Evolutionary conservation across 2,329 filamentous ascomycete species (phyloP).

Genomic region (Aspergillus felis): DNA sequence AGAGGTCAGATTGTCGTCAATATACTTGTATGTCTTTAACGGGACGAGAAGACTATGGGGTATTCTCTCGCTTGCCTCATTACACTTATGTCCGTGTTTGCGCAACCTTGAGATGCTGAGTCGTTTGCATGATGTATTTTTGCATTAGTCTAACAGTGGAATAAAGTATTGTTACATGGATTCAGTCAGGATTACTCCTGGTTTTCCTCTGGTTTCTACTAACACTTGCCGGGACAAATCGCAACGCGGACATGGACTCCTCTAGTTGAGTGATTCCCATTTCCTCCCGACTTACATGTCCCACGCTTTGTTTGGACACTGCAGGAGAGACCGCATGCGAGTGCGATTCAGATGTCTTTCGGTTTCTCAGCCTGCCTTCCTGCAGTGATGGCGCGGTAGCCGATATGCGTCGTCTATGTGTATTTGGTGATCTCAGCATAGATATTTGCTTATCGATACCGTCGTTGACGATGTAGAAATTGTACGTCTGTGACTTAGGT

Average conservation of each 20-base stretch:
- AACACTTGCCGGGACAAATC: slow-evolving; percentile 44
- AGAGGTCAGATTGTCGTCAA: background rate
- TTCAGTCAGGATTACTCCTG: slow-evolving; percentile 13
- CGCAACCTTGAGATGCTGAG: background rate
- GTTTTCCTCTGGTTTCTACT: slow-evolving; percentile 24
- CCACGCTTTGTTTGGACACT: background rate
- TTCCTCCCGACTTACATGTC: slow-evolving; percentile 13
- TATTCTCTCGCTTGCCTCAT: background rate
- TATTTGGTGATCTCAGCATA: slow-evolving; percentile 55
- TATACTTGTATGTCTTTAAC: background rate
- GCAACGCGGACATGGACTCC: slow-evolving; percentile 42
- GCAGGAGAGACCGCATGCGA: background rate
- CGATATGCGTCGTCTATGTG: slow-evolving; percentile 33
- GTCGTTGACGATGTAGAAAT: slow-evolving; percentile 79
- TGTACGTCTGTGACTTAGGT: slow-evolving; percentile 58
- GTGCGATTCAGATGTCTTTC: slow-evolving; percentile 27
- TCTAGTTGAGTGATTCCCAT: slow-evolving; percentile 37
- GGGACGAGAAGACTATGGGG: background rate
- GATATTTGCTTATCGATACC: slow-evolving; percentile 85
- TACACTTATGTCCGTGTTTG: background rate
- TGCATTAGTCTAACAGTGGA: background rate
- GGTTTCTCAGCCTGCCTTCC: slow-evolving; percentile 31
- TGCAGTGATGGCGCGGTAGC: slow-evolving; percentile 26
- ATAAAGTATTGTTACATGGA: background rate
- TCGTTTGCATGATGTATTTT: background rate